Evolutionary conservation across 805 yeast genomes (phyloP).

Genomic region (Candida michaelii): DNA sequence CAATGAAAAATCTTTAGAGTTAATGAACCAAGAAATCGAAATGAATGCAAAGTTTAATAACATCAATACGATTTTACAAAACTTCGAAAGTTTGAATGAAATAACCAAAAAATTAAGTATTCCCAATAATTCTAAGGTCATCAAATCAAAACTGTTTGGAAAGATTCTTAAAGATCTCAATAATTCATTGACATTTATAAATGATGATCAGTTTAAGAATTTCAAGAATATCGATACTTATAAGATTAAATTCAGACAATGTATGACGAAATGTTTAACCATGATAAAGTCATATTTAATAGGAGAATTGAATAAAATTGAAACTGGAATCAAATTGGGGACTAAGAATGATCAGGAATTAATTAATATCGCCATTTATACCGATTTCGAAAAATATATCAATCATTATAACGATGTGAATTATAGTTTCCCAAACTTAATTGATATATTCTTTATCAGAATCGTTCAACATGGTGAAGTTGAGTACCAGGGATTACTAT

Average conservation of each 20-base stretch:
- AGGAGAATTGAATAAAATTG: conserved; percentile 38
- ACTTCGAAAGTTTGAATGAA: conserved; percentile 70
- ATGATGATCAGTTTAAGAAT: conserved; percentile 41
- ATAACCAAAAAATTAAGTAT: conserved; percentile 68
- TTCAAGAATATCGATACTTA: conserved; percentile 72
- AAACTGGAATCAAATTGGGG: conserved; percentile 14
- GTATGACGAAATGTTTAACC: conserved; percentile 78
- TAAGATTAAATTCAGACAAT: conserved; percentile 72
- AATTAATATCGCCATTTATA: conserved; percentile 53
- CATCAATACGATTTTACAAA: conserved; percentile 48
- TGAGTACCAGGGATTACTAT: conserved; percentile 65
- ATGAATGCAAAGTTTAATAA: conserved; percentile 43
- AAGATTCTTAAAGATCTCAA: conserved; percentile 58
- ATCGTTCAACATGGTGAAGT: conserved; percentile 30
- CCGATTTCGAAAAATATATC: conserved; percentile 47
- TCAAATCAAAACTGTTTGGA: conserved; percentile 42
- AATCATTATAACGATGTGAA: conserved; percentile 15
- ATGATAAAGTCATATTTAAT: conserved; percentile 67
- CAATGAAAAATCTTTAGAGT: conserved; percentile 52
- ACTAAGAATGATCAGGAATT: conserved; percentile 12
- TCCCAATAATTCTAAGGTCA: conserved; percentile 40
- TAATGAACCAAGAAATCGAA: conserved; percentile 47
- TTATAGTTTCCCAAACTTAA: conserved; percentile 30
- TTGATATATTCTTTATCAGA: conserved; percentile 37
- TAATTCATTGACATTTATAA: conserved; percentile 56